phyloP scores from a whole-genome alignment of 2,329 filamentous ascomycete species.

The Nothopassalora personata region DNA sequence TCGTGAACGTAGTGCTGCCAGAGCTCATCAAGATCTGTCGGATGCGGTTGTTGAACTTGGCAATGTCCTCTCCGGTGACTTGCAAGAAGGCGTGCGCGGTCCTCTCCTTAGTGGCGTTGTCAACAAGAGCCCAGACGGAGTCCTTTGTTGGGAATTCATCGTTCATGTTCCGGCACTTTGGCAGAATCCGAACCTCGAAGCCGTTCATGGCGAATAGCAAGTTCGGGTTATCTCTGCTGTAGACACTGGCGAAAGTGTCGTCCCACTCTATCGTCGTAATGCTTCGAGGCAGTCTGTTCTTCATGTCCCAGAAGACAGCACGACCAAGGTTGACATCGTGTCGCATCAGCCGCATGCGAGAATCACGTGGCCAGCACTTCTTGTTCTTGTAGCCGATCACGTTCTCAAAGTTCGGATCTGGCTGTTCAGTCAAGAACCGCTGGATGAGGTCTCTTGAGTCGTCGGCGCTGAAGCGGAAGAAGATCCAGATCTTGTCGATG shows the following conservation, averaged over 20 bases:
- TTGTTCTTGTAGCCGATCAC: slow-evolving; percentile 99
- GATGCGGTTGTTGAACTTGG: slow-evolving; percentile 99
- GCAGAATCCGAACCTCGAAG: slow-evolving; percentile 93
- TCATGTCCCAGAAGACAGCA: slow-evolving; percentile 97
- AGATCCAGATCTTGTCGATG: slow-evolving; percentile 98
- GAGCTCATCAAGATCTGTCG: slow-evolving; percentile 98
- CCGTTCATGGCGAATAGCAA: slow-evolving; percentile 96
- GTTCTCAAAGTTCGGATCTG: slow-evolving; percentile 98
- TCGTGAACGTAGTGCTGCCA: slow-evolving; percentile 98
- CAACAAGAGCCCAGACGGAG: slow-evolving; percentile 94
- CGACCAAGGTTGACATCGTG: slow-evolving; percentile 97
- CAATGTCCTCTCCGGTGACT: slow-evolving; percentile 94
- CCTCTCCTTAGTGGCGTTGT: slow-evolving; percentile 93
- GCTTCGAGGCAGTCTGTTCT: slow-evolving; percentile 89
- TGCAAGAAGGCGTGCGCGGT: slow-evolving; percentile 97
- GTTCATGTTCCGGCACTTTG: slow-evolving; percentile 89
- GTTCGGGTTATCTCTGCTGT: slow-evolving; percentile 96
- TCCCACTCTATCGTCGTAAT: slow-evolving; percentile 99
- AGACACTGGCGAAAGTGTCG: slow-evolving; percentile 95
- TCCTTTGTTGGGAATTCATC: slow-evolving; percentile 98
- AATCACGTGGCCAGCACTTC: slow-evolving; percentile 98
- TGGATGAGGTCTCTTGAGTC: slow-evolving; percentile 95
- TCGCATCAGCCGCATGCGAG: slow-evolving; percentile 95
- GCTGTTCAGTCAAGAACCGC: slow-evolving; percentile 94
- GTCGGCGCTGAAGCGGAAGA: slow-evolving; percentile 87